Conservation (phyloP, 2,329 filamentous ascomycete genomes). For the Oidium heveae region DNA sequence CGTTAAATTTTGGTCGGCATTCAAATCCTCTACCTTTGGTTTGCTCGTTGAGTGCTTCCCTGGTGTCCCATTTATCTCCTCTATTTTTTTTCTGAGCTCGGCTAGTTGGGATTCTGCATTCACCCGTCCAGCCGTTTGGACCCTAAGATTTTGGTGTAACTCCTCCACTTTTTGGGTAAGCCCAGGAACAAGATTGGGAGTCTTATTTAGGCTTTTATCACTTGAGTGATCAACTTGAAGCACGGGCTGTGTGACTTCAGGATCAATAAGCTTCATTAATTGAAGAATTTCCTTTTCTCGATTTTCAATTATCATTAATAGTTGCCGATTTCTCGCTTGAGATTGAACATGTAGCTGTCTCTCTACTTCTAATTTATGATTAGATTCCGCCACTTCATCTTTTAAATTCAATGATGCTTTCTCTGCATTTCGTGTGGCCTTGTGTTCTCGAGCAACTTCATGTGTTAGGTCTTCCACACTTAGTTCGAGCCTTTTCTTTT, state of each 20-base stretch:
- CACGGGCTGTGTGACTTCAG: slow-evolving; percentile 23
- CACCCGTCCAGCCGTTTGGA: slow-evolving; percentile 55
- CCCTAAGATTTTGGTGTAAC: slow-evolving; percentile 64
- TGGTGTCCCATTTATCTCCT: slow-evolving; percentile 38
- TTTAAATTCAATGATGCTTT: slow-evolving; percentile 60
- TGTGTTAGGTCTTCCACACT: slow-evolving; percentile 81
- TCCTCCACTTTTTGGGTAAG: slow-evolving; percentile 69
- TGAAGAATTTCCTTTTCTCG: slow-evolving; percentile 60
- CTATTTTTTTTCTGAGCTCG: slow-evolving; percentile 49
- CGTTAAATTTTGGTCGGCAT: slow-evolving; percentile 52
- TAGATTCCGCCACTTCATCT: slow-evolving; percentile 67
- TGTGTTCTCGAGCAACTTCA: slow-evolving; percentile 71
- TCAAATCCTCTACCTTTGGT: slow-evolving; percentile 65
- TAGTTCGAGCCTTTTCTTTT: slow-evolving; percentile 74
- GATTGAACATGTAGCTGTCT: slow-evolving; percentile 64
- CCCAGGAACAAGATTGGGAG: slow-evolving; percentile 45
- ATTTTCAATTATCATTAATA: slow-evolving; percentile 56
- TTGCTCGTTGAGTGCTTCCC: slow-evolving; percentile 38
- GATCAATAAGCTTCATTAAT: slow-evolving; percentile 70
- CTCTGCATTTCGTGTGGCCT: slow-evolving; percentile 71
- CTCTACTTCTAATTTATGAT: slow-evolving; percentile 75
- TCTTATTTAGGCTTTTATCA: slow-evolving; percentile 30
- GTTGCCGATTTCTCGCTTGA: slow-evolving; percentile 58
- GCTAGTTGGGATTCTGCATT: slow-evolving; percentile 65
- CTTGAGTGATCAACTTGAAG: slow-evolving; percentile 29